Base-by-base conservation (phyloP, 805 yeast genomes). In the Saccharomycopsis amapae region DNA sequence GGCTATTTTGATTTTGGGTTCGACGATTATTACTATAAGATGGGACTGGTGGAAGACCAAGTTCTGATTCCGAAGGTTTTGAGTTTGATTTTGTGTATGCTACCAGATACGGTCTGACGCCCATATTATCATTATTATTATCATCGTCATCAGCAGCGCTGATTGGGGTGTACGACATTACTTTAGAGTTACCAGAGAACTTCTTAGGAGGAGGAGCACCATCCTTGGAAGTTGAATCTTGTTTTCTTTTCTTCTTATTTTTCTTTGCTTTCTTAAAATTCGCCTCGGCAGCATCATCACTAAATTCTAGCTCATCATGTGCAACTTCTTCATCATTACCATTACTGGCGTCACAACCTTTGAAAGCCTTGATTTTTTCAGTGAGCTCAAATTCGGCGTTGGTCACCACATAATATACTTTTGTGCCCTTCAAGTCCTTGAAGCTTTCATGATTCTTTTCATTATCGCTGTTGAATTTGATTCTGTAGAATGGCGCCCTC, bases 271-370 rank as follows among this genome's bases (percentile, higher is more conserved):
- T 75, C 58, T 83, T 89, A 38, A 75, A 76, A 30, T 76, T 81
- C 55, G 78, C 74, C 61, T 93, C 97, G 50, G 76, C 76, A 59
- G 90, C 97, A 62, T 93, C 97, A 61, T 93, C 97, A 1, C 96
- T 85, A 55, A 81, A 90, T 59, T 90, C 97, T 61, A 86, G 95
- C 61, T 93, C 97, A 25, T 85, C 94, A 55, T 80, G 88, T 0
- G 96, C 87, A 25, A 90, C 64, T 58, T 93, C 98, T 64, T 93
- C 97, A 62, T 93, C 98, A 60, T 86, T 83, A 61, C 86, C 81
- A 56, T 93, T 93, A 57, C 95, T 84, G 0, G 98, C 98, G 66
- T 93, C 98, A 1, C 88, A 81, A 20, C 97, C 98, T 57, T 82
- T 89, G 17, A 79, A 48, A 19, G 72, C 66, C 55, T 78, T 85